Conservation (phyloP, 2,329 filamentous ascomycete species). For the Penicillium sp. region DNA sequence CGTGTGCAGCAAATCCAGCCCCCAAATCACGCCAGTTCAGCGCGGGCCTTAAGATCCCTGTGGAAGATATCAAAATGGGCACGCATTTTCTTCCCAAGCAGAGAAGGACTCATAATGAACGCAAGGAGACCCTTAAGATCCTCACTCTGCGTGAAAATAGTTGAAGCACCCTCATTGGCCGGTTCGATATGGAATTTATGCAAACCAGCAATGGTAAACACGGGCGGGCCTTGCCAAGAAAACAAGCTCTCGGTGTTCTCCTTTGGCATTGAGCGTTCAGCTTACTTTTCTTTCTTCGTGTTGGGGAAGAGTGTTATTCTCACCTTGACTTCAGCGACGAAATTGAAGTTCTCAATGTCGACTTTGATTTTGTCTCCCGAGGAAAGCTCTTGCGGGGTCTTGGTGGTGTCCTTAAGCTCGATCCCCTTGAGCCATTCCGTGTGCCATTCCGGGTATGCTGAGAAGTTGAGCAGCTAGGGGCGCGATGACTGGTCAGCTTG, state of each 20-base stretch:
- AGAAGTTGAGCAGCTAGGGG: conserved; percentile 27
- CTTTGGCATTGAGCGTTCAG: conserved; percentile 4
- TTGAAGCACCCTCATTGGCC: conserved; percentile 23
- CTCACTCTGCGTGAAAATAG: conserved; percentile 28
- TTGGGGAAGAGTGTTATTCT: neutral
- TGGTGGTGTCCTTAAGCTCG: conserved; percentile 18
- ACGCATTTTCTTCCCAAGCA: conserved; percentile 25
- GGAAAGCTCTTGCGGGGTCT: conserved; percentile 11
- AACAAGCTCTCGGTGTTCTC: conserved; percentile 27
- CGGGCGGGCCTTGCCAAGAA: conserved; percentile 32
- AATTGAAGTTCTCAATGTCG: conserved; percentile 21
- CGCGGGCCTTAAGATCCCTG: conserved; percentile 25
- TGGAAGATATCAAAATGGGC: conserved; percentile 25
- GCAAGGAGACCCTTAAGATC: conserved; percentile 22
- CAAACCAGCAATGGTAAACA: conserved; percentile 26
- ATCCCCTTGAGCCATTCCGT: conserved; percentile 25
- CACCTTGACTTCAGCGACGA: conserved; percentile 22
- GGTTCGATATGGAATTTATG: conserved; percentile 28
- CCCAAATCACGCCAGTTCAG: conserved; percentile 15
- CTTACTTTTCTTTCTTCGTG: neutral
- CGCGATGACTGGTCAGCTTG: neutral
- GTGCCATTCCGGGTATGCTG: conserved; percentile 29
- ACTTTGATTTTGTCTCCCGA: conserved; percentile 17
- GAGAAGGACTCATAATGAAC: conserved; percentile 24
- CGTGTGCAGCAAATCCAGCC: neutral